A percentile compares a stretch with the other conserved stretches of the same genome.
Conservation (phyloP, 306 rosid species). For the Sicyos edulis region DNA sequence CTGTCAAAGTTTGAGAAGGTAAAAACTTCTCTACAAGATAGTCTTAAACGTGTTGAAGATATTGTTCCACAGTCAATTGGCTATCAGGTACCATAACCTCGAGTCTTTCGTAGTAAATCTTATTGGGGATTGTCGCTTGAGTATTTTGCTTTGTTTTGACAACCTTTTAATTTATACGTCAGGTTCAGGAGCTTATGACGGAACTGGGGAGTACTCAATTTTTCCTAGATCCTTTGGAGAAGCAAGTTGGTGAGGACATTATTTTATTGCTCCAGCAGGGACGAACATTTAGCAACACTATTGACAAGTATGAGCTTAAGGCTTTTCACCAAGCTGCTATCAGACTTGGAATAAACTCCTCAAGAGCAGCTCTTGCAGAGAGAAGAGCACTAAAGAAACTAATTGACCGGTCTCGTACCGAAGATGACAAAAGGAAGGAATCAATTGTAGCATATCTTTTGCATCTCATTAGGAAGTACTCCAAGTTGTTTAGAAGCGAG, state of each 20-base stretch:
- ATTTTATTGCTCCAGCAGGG: constrained; percentile 88
- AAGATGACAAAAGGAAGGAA: constrained; percentile 96
- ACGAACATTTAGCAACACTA: constrained; percentile 54
- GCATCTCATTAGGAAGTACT: constrained; percentile 93
- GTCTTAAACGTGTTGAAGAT: constrained; percentile 76
- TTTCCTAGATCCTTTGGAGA: constrained; percentile 79
- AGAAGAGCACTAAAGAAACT: constrained; percentile 92
- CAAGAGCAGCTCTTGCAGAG: constrained; percentile 86
- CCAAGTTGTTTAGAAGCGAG: constrained; percentile 90
- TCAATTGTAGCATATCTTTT: constrained; percentile 87
- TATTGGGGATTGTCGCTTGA: not conserved
- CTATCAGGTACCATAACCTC: constrained; percentile 54
- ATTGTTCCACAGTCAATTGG: constrained; percentile 85
- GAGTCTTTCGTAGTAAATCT: not conserved
- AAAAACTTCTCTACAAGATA: constrained; percentile 63
- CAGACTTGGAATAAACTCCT: constrained; percentile 85
- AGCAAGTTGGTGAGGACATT: constrained; percentile 84
- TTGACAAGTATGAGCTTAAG: constrained; percentile 77
- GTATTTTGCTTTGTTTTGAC: not conserved
- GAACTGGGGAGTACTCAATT: constrained; percentile 53
- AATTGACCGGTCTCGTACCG: constrained; percentile 75
- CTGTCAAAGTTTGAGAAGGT: constrained; percentile 75
- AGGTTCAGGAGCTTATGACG: constrained; percentile 69
- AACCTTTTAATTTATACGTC: constrained; percentile 9
- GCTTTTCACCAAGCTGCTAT: constrained; percentile 90